Percentiles rank a stretch among this genome's conserved stretches.
phyloP scores from a whole-genome alignment of 2,329 filamentous ascomycete genomes.

The Lachnellula cervina region DNA sequence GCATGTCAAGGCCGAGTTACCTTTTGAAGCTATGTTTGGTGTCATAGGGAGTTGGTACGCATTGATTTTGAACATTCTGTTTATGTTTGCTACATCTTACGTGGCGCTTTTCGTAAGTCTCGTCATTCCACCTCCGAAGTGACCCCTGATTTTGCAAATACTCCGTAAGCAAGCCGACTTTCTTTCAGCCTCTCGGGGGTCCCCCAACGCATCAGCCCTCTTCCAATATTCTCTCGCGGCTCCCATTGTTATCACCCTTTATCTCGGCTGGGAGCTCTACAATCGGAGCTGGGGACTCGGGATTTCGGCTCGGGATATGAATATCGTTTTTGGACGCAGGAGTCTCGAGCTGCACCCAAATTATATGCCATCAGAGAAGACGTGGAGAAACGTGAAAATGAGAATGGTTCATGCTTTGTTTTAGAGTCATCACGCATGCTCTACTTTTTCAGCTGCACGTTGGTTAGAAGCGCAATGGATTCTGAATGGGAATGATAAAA shows the following conservation, averaged over 20 bases:
- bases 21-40: slow-evolving; percentile 42
- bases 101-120: slow-evolving; percentile 34
- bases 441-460: too few species aligned
- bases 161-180: neutral
- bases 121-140: neutral
- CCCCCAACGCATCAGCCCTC: slow-evolving; percentile 44
- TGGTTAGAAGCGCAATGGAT: too few species aligned
- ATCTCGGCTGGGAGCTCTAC: slow-evolving; percentile 60
- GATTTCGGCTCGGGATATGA: slow-evolving; percentile 15
- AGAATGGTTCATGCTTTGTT: slow-evolving; percentile 35
- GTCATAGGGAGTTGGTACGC: slow-evolving; percentile 64
- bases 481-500: too few species aligned
- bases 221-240: slow-evolving; percentile 54
- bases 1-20: slow-evolving; percentile 42
- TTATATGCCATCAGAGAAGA: slow-evolving; percentile 28
- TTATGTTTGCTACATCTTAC: slow-evolving; percentile 52
- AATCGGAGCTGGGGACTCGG: slow-evolving; percentile 33
- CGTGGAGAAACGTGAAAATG: slow-evolving; percentile 34
- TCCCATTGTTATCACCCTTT: slow-evolving; percentile 49
- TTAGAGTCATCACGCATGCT: slow-evolving; percentile 19
- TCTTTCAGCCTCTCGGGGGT: slow-evolving; percentile 41
- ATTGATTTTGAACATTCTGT: slow-evolving; percentile 60
- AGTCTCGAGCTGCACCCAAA: slow-evolving; percentile 25
- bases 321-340: slow-evolving; percentile 16
- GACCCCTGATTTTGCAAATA: neutral